Conservation (phyloP, 305 asterid species). For the Plantago coronopus region DNA sequence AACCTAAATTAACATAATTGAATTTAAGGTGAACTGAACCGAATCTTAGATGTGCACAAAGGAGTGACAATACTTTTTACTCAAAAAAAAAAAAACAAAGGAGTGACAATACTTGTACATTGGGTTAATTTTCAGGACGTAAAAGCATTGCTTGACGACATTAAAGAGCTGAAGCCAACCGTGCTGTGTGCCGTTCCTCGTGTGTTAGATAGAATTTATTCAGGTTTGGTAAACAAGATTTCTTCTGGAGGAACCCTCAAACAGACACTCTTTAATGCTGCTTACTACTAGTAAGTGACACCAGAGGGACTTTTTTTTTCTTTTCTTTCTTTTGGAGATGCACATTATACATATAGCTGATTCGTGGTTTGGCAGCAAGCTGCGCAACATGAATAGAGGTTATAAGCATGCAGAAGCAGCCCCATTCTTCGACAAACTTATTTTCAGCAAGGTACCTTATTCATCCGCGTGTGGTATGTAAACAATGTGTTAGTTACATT, state of each 20-base stretch:
- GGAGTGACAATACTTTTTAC: no score
- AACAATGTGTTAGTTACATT: no score
- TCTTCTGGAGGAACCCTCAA: constrained; percentile 58
- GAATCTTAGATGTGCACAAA: no score
- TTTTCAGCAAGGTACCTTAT: constrained; percentile 58
- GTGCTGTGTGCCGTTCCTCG: constrained; percentile 73
- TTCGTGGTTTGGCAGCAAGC: constrained; percentile 48
- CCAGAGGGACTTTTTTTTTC: no score
- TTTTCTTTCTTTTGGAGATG: no score
- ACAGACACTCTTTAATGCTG: constrained; percentile 52
- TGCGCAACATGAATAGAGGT: constrained; percentile 61
- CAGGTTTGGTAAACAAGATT: constrained; percentile 68
- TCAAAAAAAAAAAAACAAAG: no score
- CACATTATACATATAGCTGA: background rate
- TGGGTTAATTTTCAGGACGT: constrained; percentile 44
- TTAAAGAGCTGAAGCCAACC: constrained; percentile 73
- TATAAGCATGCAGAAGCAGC: constrained; percentile 76
- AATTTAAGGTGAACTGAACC: no score
- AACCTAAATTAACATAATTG: no score
- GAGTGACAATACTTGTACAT: no score
- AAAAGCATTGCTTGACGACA: constrained; percentile 61
- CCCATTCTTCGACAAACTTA: constrained; percentile 57
- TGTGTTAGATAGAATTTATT: constrained; percentile 70
- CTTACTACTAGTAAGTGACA: constrained; percentile 64
- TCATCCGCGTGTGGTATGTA: background rate